Evolutionary conservation across 2,329 filamentous ascomycete species (phyloP).

Genomic region (Berkeleyomyces rouxiae): DNA sequence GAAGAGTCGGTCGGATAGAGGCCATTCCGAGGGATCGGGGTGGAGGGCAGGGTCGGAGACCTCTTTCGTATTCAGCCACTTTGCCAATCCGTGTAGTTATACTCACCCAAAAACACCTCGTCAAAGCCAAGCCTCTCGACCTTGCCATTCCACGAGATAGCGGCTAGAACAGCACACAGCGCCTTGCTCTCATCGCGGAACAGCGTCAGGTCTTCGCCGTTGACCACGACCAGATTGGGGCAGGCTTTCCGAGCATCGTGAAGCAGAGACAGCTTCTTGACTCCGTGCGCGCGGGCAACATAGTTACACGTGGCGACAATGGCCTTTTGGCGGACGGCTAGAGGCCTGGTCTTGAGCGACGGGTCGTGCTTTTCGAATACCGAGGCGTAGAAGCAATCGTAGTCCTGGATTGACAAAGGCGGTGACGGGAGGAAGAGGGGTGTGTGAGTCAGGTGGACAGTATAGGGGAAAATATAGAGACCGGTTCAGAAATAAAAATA

Average conservation of each 20-base stretch:
- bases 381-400: slow-evolving; percentile 89
- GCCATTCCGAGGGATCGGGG: neutral
- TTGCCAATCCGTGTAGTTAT: neutral
- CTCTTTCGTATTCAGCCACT: neutral
- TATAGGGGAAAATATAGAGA: neutral
- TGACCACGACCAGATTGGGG: slow-evolving; percentile 68
- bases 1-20: neutral
- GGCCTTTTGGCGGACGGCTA: slow-evolving; percentile 84
- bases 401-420: slow-evolving; percentile 33
- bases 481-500: neutral
- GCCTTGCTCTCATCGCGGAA: slow-evolving; percentile 78
- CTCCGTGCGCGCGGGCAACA: slow-evolving; percentile 56
- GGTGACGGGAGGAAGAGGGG: neutral
- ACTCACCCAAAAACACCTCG: slow-evolving; percentile 47
- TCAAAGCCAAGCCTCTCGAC: slow-evolving; percentile 80
- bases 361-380: slow-evolving; percentile 74
- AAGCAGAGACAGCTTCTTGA: slow-evolving; percentile 74
- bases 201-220: slow-evolving; percentile 70
- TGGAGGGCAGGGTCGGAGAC: neutral
- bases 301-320: slow-evolving; percentile 93
- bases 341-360: slow-evolving; percentile 49
- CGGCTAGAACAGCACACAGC: slow-evolving; percentile 55
- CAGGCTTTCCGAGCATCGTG: slow-evolving; percentile 64
- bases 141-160: slow-evolving; percentile 60
- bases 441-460: neutral